These are phyloP conservation scores for Ampelocalamus luodianensis DNA, from an alignment of 176 grass and related monocot genomes.

Conservation along the genomic window DNA sequence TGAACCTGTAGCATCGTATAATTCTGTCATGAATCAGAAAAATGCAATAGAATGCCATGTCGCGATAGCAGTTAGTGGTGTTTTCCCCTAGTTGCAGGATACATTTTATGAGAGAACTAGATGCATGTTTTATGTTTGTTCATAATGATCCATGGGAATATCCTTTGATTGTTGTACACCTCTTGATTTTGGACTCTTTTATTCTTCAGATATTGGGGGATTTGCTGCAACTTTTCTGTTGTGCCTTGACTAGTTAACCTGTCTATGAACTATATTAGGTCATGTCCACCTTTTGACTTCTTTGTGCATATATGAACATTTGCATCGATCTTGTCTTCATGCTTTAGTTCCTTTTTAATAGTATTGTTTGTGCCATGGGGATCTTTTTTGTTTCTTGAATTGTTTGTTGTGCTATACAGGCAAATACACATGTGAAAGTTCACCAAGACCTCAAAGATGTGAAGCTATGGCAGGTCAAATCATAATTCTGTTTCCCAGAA, in stretches of 20 bases:
- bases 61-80: neutral
- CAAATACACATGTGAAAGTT: slow-evolving; percentile 89
- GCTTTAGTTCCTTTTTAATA: slow-evolving; percentile 18
- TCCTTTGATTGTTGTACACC: slow-evolving; percentile 4
- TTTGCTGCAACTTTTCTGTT: neutral
- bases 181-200: neutral
- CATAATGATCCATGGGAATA: neutral
- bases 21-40: slow-evolving; percentile 5
- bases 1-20: neutral
- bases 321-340: neutral
- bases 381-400: slow-evolving; percentile 29
- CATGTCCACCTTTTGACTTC: neutral
- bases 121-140: slow-evolving; percentile 7
- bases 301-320: neutral
- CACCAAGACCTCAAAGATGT: slow-evolving; percentile 88
- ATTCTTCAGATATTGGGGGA: neutral
- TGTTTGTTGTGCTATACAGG: slow-evolving; percentile 53
- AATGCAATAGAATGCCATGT: neutral
- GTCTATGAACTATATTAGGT: neutral
- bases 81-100: neutral
- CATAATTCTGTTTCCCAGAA: slow-evolving; percentile 15
- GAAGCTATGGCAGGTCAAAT: slow-evolving; percentile 89
- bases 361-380: neutral
- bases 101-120: neutral
- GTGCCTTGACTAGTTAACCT: neutral